phyloP scores from a whole-genome alignment of 352 stramenopile species.

The Phytopythium chamaehyphon region DNA sequence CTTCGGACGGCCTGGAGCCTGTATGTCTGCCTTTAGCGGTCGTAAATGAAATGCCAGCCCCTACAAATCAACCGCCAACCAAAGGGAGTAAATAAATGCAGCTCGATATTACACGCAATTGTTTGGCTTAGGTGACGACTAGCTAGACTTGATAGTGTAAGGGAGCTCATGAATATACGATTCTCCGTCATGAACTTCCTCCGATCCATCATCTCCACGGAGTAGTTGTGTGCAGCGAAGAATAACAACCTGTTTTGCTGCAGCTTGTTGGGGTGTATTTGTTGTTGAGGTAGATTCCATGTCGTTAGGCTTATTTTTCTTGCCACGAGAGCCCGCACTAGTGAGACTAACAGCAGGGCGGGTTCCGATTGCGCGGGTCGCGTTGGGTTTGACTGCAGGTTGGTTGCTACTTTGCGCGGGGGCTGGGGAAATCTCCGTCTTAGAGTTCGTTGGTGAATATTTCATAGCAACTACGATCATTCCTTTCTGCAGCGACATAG shows the following conservation, averaged over 20 bases:
- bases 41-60: constrained; percentile 3
- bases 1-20: constrained; percentile 13
- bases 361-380: constrained; percentile 8
- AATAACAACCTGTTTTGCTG: constrained; percentile 30
- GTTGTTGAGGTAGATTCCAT: not conserved
- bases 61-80: not conserved
- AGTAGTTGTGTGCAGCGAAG: constrained; percentile 45
- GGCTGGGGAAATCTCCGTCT: not conserved
- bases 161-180: constrained; percentile 37
- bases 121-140: not conserved
- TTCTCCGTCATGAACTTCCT: constrained; percentile 28
- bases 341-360: not conserved
- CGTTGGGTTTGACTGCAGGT: constrained; percentile 5
- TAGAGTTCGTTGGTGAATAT: constrained; percentile 19
- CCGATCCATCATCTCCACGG: constrained; percentile 20
- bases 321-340: constrained; percentile 1
- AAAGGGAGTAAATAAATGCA: not conserved
- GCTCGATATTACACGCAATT: not conserved
- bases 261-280: not conserved
- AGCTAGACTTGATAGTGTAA: constrained; percentile 35
- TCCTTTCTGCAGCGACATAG: constrained; percentile 38
- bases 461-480: constrained; percentile 78
- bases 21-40: constrained; percentile 15
- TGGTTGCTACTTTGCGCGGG: not conserved
- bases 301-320: constrained; percentile 7